Percentiles rank a stretch among this genome's conserved stretches.
Conservation (phyloP, 805 yeast genomes). For the Phaffomyces antillensis region DNA sequence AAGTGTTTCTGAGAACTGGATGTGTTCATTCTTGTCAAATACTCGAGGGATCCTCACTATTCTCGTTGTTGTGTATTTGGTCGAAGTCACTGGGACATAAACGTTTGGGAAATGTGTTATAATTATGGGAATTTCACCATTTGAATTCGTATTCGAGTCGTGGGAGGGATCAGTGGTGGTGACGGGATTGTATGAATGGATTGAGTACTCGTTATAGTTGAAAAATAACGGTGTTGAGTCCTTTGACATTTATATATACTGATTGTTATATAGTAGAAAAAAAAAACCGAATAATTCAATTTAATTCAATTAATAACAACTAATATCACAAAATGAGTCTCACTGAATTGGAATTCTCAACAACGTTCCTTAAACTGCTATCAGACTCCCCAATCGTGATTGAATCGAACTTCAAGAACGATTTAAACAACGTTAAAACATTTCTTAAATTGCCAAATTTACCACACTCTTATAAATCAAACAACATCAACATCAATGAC, state of each 20-base stretch:
- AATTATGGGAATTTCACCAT: constrained; percentile 32
- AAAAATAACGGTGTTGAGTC: constrained; percentile 35
- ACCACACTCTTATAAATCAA: constrained; percentile 10
- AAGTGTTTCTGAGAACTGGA: constrained; percentile 44
- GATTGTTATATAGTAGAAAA: no score
- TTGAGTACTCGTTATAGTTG: constrained; percentile 60
- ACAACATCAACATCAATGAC: not conserved
- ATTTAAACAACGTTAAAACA: constrained; percentile 22
- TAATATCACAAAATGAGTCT: constrained; percentile 9
- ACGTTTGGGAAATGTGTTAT: constrained; percentile 65
- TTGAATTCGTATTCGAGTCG: not conserved
- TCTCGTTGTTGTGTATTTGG: constrained; percentile 33
- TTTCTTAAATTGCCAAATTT: constrained; percentile 39
- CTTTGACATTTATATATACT: not conserved
- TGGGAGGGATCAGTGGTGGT: not conserved
- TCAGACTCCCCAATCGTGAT: constrained; percentile 8
- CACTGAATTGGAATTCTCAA: constrained; percentile 15
- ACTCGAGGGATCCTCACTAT: constrained; percentile 60
- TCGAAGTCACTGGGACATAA: constrained; percentile 31
- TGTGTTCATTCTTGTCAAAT: constrained; percentile 32
- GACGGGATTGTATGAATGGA: constrained; percentile 18
- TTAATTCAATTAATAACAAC: no score
- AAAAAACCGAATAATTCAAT: no score
- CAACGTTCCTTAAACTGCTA: constrained; percentile 14
- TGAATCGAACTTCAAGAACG: constrained; percentile 20